These are phyloP conservation scores for Heliophila coronopifolia DNA, from an alignment of 441 rosid genomes.

Conservation along the genomic window DNA sequence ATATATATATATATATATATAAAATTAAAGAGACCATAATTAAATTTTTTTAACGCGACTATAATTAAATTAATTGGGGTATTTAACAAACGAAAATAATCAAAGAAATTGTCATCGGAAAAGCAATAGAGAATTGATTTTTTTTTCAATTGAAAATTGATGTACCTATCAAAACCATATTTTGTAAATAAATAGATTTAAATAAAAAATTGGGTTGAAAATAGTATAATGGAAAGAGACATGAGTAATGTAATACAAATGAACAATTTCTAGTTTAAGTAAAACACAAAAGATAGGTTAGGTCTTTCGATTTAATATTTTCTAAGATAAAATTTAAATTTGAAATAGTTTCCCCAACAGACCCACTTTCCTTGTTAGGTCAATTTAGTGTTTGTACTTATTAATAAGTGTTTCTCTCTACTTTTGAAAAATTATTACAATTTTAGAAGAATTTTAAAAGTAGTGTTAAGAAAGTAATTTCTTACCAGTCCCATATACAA, in stretches of 20 bases:
- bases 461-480: too few species aligned
- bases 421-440: background rate
- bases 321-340: constrained; percentile 1
- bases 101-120: too few species aligned
- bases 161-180: background rate
- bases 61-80: too few species aligned
- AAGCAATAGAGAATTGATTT: too few species aligned
- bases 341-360: constrained; percentile 2
- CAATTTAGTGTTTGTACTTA: constrained; percentile 4
- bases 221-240: constrained; percentile 10
- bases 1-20: too few species aligned
- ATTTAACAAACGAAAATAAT: too few species aligned
- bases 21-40: too few species aligned
- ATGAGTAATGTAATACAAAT: background rate
- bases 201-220: constrained; percentile 2
- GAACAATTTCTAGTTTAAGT: constrained; percentile 5
- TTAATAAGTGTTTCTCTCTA: background rate
- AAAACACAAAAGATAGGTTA: constrained; percentile 14
- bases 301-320: constrained; percentile 1
- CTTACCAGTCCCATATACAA: too few species aligned
- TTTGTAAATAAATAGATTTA: background rate
- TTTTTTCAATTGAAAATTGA: background rate
- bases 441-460: too few species aligned
- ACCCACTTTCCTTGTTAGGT: constrained; percentile 10
- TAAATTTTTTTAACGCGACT: too few species aligned